Evolutionary conservation across 441 rosid genomes (phyloP), one percentile per base, ranked within the genome.

Genomic region (Populus hybrid): DNA sequence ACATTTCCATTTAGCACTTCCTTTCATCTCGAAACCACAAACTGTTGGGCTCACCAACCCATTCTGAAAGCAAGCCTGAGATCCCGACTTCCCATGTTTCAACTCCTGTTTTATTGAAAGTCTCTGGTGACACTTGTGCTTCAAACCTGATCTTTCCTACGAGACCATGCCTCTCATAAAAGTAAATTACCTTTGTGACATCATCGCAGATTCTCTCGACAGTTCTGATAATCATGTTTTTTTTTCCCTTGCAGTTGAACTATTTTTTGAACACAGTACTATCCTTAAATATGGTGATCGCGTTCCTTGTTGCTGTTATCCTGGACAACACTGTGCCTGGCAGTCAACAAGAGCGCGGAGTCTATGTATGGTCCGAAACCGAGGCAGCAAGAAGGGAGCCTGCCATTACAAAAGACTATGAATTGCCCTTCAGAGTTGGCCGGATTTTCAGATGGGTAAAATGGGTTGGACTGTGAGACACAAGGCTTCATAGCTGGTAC

Each of bases 321-420:
- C 82, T 95, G 79, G 99, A 95, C 83, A 93, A 93, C 86, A 95
- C 99, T 0, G 99, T 95, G 4, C 99, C 99, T 0, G 99, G 98
- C 23, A 89, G 97, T 77, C 81, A 78, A 80, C 94, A 89, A 86
- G 99, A 95, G 83, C 95, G 99, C 0, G 98, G 99, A 5, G 97
- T 91, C 7, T 95, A 95, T n/a, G 92, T 83, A 10, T 95, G 98
- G 99, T 91, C 97, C 1, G 97, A 90, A 65, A 72, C 82, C n/a
- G 99, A 92, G 70, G 85, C 90, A 73, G 97, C 91, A 5, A 91
- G 90, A 79, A 91, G 98, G 82, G 99, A 95, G 67, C 93, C 93
- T 20, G 91, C 90, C 8, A 84, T 95, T 30, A 79, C 91, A 54
- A 93, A 93, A 86, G 98, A 95, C 87, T 95, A 95, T 28, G 95